Evolutionary conservation across 2,329 filamentous ascomycete genomes (phyloP).

Genomic region (Alternaria sp.): DNA sequence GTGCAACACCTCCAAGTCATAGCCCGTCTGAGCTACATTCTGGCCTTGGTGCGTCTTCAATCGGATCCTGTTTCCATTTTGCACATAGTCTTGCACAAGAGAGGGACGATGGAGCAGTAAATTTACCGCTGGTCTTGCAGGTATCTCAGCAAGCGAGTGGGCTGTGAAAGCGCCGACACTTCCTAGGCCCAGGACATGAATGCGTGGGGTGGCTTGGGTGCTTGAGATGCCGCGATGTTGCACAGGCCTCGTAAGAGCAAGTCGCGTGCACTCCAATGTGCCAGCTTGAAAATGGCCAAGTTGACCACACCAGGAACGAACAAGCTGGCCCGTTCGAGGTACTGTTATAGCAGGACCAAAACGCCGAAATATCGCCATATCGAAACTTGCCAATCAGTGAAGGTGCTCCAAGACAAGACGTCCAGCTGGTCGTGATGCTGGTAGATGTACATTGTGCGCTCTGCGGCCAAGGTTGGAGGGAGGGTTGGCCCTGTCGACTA

Average conservation of each 20-base stretch:
- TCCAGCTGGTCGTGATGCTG: background rate
- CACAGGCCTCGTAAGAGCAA: background rate
- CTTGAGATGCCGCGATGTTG: conserved; percentile 1
- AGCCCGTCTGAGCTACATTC: background rate
- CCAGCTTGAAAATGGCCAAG: background rate
- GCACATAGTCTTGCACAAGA: conserved; percentile 5
- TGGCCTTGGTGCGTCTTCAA: conserved; percentile 11
- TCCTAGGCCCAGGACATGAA: conserved; percentile 17
- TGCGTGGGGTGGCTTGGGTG: background rate
- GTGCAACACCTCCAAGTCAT: conserved; percentile 10
- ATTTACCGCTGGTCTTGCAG: conserved; percentile 2
- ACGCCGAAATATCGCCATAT: background rate
- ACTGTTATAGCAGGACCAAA: background rate
- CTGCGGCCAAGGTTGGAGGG: background rate
- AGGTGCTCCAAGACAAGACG: background rate
- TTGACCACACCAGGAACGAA: background rate
- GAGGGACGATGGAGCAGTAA: conserved; percentile 11
- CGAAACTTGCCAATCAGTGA: background rate
- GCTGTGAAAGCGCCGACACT: conserved; percentile 8
- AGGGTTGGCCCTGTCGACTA: background rate
- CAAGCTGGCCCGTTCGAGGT: background rate
- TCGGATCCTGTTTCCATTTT: background rate
- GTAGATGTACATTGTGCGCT: background rate
- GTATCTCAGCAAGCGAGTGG: conserved; percentile 15
- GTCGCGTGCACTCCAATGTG: background rate